Evolutionary conservation across 1,139 yeast genomes (phyloP).

Genomic region (Blastobotrys elegans): DNA sequence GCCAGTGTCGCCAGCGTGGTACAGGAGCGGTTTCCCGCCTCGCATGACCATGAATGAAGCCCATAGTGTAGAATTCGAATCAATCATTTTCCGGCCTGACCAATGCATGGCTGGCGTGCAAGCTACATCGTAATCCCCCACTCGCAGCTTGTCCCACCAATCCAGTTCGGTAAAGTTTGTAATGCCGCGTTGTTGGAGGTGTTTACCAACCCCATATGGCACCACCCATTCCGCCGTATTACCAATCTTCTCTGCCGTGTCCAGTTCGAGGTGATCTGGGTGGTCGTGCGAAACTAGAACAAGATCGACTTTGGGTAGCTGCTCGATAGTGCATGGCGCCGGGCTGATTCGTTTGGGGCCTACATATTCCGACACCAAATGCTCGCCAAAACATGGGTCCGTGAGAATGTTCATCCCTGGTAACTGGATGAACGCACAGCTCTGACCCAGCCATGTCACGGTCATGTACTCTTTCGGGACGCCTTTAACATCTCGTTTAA

Average conservation of each 20-base stretch:
- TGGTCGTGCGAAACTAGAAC: constrained; percentile 89
- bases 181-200: constrained; percentile 53
- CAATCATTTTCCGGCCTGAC: constrained; percentile 80
- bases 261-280: constrained; percentile 84
- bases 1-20: constrained; percentile 96
- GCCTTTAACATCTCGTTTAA: constrained; percentile 17
- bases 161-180: constrained; percentile 61
- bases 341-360: constrained; percentile 82
- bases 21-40: constrained; percentile 64
- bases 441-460: constrained; percentile 91
- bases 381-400: constrained; percentile 77
- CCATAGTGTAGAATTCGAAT: constrained; percentile 81
- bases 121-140: constrained; percentile 56
- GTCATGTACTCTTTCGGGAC: constrained; percentile 40
- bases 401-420: constrained; percentile 71
- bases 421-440: constrained; percentile 71
- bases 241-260: constrained; percentile 53
- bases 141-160: constrained; percentile 78
- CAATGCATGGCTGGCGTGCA: constrained; percentile 98
- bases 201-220: constrained; percentile 68
- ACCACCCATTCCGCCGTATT: constrained; percentile 72
- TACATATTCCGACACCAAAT: constrained; percentile 52
- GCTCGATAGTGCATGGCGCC: constrained; percentile 59
- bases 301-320: constrained; percentile 63
- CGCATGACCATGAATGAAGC: constrained; percentile 70